These are phyloP conservation scores for Graphium sp. DNA, from an alignment of 2,329 filamentous ascomycete species.

Conservation along the genomic window DNA sequence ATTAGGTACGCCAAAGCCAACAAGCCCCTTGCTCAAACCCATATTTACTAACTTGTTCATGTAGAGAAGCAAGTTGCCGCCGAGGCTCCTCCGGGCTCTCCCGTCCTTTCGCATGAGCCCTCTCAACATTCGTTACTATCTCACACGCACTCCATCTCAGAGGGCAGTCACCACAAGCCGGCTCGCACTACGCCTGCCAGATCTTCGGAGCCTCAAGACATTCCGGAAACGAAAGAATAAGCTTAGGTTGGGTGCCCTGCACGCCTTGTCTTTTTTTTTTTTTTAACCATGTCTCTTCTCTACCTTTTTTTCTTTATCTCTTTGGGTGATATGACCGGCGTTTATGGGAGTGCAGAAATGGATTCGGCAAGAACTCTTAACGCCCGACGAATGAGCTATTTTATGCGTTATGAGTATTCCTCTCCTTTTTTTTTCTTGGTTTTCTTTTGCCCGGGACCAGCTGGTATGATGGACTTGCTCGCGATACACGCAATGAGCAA, in stretches of 20 bases:
- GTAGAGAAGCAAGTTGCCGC: slow-evolving; percentile 35
- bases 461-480: neutral
- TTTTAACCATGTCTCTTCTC: too few species aligned
- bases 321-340: too few species aligned
- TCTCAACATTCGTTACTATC: slow-evolving; percentile 29
- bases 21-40: neutral
- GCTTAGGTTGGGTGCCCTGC: too few species aligned
- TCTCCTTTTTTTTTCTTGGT: neutral
- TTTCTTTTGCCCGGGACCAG: neutral
- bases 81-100: too few species aligned
- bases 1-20: slow-evolving; percentile 34
- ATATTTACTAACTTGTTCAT: neutral
- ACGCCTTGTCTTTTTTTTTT: too few species aligned
- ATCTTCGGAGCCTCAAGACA: neutral
- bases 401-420: too few species aligned
- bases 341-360: too few species aligned
- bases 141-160: slow-evolving; percentile 25
- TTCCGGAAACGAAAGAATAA: too few species aligned
- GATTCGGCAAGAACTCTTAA: too few species aligned
- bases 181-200: neutral
- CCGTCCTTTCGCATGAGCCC: slow-evolving; percentile 24
- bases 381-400: too few species aligned
- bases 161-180: slow-evolving; percentile 9
- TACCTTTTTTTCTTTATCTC: too few species aligned
- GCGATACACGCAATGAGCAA: too few species aligned